Evolutionary conservation across 1,284 basidiomycete species (phyloP).

Genomic region (Microbotryum scabiosae): DNA sequence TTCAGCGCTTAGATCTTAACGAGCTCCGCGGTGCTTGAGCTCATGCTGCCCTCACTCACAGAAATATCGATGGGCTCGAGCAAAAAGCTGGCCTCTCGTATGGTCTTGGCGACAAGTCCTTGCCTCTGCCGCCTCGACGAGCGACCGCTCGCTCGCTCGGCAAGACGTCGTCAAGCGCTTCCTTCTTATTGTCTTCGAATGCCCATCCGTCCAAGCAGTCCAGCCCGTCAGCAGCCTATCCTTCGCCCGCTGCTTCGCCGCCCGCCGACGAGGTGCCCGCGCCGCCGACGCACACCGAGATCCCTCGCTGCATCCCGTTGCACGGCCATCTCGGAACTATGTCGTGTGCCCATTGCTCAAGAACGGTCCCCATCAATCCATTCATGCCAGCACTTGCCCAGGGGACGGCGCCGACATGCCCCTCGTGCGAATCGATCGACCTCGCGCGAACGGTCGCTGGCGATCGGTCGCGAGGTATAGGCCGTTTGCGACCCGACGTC

Average conservation of each 20-base stretch:
- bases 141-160: neutral
- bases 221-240: constrained; percentile 2
- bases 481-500: constrained; percentile 73
- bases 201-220: neutral
- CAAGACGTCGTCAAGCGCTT: neutral
- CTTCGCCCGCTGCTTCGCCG: constrained; percentile 1
- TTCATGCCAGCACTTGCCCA: constrained; percentile 52
- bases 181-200: constrained; percentile 1
- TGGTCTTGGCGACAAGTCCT: constrained; percentile 45
- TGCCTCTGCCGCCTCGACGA: constrained; percentile 15
- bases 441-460: constrained; percentile 58
- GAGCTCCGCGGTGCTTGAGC: neutral
- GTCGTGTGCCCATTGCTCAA: constrained; percentile 71
- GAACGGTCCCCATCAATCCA: constrained; percentile 48
- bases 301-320: constrained; percentile 73
- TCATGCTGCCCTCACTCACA: neutral
- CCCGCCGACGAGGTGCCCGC: neutral
- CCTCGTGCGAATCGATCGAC: constrained; percentile 64
- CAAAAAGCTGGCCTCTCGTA: constrained; percentile 71
- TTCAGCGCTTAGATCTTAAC: neutral
- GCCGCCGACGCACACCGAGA: constrained; percentile 10
- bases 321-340: constrained; percentile 75
- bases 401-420: constrained; percentile 60
- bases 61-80: constrained; percentile 83
- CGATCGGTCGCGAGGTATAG: constrained; percentile 72